These are phyloP conservation scores for Cladosporium phlei DNA, from an alignment of 2,329 filamentous ascomycete genomes.

Conservation along the genomic window DNA sequence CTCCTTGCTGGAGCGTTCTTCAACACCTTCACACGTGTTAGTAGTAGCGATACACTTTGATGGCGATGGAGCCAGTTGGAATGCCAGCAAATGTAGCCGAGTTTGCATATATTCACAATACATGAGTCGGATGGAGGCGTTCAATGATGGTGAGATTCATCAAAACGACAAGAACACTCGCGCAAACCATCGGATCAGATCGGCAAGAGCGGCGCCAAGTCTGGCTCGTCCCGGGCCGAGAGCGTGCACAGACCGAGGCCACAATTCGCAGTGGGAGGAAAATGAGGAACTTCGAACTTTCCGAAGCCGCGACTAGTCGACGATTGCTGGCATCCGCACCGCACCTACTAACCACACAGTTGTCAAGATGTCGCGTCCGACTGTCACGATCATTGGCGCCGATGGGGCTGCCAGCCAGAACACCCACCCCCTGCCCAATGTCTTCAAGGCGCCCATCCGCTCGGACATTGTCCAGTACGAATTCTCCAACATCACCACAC, in stretches of 20 bases:
- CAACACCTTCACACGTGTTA: no score
- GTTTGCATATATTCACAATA: no score
- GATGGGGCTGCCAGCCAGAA: conserved; percentile 88
- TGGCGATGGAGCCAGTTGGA: no score
- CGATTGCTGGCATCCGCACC: conserved; percentile 8
- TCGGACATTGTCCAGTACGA: conserved; percentile 96
- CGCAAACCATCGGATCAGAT: not conserved
- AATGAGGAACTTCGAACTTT: conserved; percentile 7
- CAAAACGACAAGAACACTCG: not conserved
- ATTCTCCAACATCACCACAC: conserved; percentile 8
- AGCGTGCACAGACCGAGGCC: conserved; percentile 5
- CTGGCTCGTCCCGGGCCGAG: not conserved
- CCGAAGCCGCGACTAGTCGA: conserved; percentile 7
- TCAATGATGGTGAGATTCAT: conserved; percentile 1
- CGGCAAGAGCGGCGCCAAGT: conserved; percentile 8
- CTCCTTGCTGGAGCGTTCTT: no score
- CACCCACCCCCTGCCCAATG: conserved; percentile 87
- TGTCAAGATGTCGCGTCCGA: conserved; percentile 59
- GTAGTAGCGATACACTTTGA: no score
- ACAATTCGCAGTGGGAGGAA: conserved; percentile 6
- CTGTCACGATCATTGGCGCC: conserved; percentile 93
- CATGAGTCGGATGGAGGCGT: not conserved
- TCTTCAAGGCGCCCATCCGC: conserved; percentile 96
- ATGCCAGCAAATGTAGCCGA: no score
- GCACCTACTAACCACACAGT: conserved; percentile 12